Evolutionary conservation across 2,329 filamentous ascomycete species (phyloP).

Genomic region (Curvularia eragrostidis): DNA sequence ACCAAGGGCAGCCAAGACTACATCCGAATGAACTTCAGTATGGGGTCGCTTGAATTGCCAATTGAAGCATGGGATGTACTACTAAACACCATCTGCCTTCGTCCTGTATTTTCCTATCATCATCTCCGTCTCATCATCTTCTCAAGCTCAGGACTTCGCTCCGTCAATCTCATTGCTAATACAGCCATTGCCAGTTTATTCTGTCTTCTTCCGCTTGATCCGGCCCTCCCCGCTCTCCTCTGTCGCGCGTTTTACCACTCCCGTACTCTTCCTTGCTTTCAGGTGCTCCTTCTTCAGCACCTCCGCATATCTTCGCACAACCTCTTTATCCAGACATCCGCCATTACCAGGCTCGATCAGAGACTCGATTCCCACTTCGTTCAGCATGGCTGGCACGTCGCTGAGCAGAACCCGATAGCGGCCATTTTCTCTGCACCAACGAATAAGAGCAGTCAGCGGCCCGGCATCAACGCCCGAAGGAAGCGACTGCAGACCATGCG

Average conservation of each 20-base stretch:
- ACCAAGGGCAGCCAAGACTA: not conserved
- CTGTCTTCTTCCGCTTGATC: slow-evolving; percentile 12
- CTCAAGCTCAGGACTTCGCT: not conserved
- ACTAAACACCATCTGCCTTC: not conserved
- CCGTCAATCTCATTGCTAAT: not conserved
- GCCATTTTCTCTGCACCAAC: slow-evolving; percentile 16
- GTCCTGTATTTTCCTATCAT: not conserved
- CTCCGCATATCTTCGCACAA: slow-evolving; percentile 2
- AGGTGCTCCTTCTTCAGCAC: slow-evolving; percentile 20
- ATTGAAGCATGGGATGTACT: no score
- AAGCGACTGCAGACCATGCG: slow-evolving; percentile 18
- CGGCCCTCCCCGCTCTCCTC: not conserved
- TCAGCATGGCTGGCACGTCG: slow-evolving; percentile 14
- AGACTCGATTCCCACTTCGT: slow-evolving; percentile 10
- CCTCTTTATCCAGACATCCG: slow-evolving; percentile 20
- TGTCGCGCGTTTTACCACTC: slow-evolving; percentile 2
- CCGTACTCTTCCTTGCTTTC: slow-evolving; percentile 3
- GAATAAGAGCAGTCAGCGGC: slow-evolving; percentile 23
- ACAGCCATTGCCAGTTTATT: not conserved
- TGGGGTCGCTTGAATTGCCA: not conserved
- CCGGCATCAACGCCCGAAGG: slow-evolving; percentile 27
- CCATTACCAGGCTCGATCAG: slow-evolving; percentile 16
- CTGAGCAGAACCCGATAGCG: slow-evolving; percentile 15
- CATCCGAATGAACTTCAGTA: not conserved
- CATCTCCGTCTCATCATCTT: not conserved